phyloP scores from a whole-genome alignment of 768 basidiomycete species.

The Mycena floridula region DNA sequence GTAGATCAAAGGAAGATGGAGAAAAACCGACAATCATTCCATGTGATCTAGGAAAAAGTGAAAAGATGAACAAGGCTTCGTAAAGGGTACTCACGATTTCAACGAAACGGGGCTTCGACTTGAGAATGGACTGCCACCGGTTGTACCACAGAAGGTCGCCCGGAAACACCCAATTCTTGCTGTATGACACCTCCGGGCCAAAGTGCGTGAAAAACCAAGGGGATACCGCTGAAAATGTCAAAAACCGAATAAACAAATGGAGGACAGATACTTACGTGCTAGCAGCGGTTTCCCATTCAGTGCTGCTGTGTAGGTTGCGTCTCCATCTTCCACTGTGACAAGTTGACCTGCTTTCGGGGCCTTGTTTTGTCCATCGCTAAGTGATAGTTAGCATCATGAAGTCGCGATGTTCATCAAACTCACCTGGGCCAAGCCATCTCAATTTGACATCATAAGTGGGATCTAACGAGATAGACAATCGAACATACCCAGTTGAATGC shows the following conservation, averaged over 20 bases:
- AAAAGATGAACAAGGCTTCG: no score
- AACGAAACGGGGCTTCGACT: conserved; percentile 8
- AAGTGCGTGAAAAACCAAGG: conserved; percentile 43
- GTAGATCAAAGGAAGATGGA: no score
- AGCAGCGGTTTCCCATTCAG: conserved; percentile 13
- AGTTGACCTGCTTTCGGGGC: conserved; percentile 5
- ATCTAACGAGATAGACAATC: no score
- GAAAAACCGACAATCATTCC: no score
- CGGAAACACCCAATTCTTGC: conserved; percentile 17
- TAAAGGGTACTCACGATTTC: conserved; percentile 40
- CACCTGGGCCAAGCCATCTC: no score
- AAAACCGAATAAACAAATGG: neutral
- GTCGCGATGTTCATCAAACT: no score
- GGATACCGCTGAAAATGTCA: conserved; percentile 25
- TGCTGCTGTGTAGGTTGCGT: conserved; percentile 6
- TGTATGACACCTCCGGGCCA: conserved; percentile 14
- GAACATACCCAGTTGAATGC: no score
- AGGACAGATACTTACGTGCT: conserved; percentile 10
- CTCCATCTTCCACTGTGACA: conserved; percentile 8
- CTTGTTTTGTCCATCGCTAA: conserved; percentile 14
- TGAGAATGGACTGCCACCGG: conserved; percentile 13
- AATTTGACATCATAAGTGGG: no score
- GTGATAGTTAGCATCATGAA: conserved; percentile 13
- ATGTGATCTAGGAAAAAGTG: no score
- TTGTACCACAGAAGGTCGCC: conserved; percentile 13